Base-by-base conservation (phyloP, 2,329 filamentous ascomycete species). In the Phaeomoniella chlamydospora region DNA sequence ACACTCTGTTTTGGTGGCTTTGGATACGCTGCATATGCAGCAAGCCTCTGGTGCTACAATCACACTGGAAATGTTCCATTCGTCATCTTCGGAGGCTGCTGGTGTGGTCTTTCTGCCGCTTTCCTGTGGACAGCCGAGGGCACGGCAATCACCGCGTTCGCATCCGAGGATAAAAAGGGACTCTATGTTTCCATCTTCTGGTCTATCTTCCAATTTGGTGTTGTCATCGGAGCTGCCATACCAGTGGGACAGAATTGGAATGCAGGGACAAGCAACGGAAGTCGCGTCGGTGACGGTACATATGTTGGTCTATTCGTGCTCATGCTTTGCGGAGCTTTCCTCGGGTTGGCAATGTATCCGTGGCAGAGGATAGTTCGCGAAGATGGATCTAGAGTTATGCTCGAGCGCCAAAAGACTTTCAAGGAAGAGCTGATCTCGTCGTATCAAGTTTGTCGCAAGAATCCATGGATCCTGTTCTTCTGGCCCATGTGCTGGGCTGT, bases 201-300 rank as follows among this genome's bases (percentile, higher is more conserved):
- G 81, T 73, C 81, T 57, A 85, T 90, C 48, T 90, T 87, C 68
- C 87, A 88, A 58, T 57, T 82, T 40, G 83, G 83, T 44, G 81
- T 74, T 45, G 82, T 88, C 43, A 80, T 90, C 50, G 83, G 83
- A 43, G 72, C 75, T 49, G 41, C 45, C 31, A 48, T 49, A 14
- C 46, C 49, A 11, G 44, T 44, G 15, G 45, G 44, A 15, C 42
- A 50, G 18, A 50, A 50, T 30, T 46, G 46, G 41, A 46, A 50
- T 10, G 45, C 47, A 17, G 47, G 44, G 9, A 40, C 40, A 19
- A 40, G 37, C 12, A 46, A 44, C 16, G 38, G 35, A 15, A 41
- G 42, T 17, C 18, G 11, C 9, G 37, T 48, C 15, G 38, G 36
- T n/a, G 72, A 81, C 44, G 80, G 79, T 40, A 84, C 80, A 16